Evolutionary conservation across 495 filamentous ascomycete genomes (phyloP), one percentile per base, ranked within the genome.

Genomic region (Podospora pseudocomata): DNA sequence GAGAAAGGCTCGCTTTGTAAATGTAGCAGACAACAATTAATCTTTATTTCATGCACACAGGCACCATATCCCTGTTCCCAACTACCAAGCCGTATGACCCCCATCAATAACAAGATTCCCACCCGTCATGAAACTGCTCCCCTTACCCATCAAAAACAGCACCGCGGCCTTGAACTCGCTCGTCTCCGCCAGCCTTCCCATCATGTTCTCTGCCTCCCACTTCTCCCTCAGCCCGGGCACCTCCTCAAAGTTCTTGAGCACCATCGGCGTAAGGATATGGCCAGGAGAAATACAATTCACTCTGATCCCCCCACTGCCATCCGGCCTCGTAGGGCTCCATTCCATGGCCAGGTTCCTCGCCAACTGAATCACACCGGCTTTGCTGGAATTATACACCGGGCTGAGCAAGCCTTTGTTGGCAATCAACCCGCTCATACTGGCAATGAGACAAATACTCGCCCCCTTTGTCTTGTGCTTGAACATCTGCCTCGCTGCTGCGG

Each of bases 201-300:
- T 80, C 89, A 91, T 91, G 69, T 90, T 91, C 77, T 88, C 88
- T 1, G 81, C 78, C 69, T 88, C 86, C 88, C 90, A 92, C 16
- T 80, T 83, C 34, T 83, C 81, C 63, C 82, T 77, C 20, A 87
- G 75, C 7, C 83, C 84, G 0, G 89, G 88, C 5, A 86, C 87
- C 67, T 87, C 83, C 69, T 87, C 78, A 71, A 92, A 91, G 53
- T 91, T 87, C 75, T 84, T 78, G 70, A 83, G 75, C 1, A 91
- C 89, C 89, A 91, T 91, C 0, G 88, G 89, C 56, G 91, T 92
- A 49, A 90, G 66, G 68, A 92, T 90, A 68, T 92, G 89, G 0
- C 90, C 90, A 0, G 90, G 90, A 64, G 87, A 88, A 2, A 91
- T 79, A 44, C 78, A 84, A 68, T 92, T 92, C 4, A 91, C 89